Evolutionary conservation across 2,329 filamentous ascomycete species (phyloP).

Genomic region (Pleoardoris graminearum): DNA sequence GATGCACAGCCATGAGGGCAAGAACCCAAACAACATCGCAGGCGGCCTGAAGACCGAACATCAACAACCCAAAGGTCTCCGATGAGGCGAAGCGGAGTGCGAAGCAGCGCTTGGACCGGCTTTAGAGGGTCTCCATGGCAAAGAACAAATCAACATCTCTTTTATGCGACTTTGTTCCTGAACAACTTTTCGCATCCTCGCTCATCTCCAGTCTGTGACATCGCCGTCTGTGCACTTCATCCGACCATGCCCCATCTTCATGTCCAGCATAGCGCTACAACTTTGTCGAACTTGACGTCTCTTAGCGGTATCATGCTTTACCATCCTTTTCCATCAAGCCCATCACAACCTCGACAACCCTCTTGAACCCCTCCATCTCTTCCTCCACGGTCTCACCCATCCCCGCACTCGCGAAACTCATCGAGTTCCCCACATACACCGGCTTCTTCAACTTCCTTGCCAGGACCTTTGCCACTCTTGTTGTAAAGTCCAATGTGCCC

Average conservation of each 20-base stretch:
- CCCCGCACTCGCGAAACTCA: slow-evolving; percentile 72
- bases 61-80: slow-evolving; percentile 61
- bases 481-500: slow-evolving; percentile 82
- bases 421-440: slow-evolving; percentile 88
- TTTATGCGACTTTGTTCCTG: no score
- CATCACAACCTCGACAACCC: slow-evolving; percentile 71
- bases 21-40: slow-evolving; percentile 60
- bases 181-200: no score
- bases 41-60: slow-evolving; percentile 42
- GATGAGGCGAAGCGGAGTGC: slow-evolving; percentile 60
- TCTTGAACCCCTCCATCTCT: slow-evolving; percentile 86
- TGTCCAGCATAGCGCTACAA: no score
- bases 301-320: no score
- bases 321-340: slow-evolving; percentile 50
- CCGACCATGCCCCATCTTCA: no score
- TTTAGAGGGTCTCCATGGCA: slow-evolving; percentile 37
- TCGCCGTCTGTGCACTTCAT: no score
- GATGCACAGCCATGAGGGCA: slow-evolving; percentile 38
- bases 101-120: slow-evolving; percentile 56
- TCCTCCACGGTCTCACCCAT: slow-evolving; percentile 85
- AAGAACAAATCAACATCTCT: no score
- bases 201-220: no score
- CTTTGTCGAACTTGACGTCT: no score
- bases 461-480: slow-evolving; percentile 79
- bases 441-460: slow-evolving; percentile 73